Base-by-base conservation (phyloP, 1,284 basidiomycete species). In the Cutaneotrichosporon mucoides region DNA sequence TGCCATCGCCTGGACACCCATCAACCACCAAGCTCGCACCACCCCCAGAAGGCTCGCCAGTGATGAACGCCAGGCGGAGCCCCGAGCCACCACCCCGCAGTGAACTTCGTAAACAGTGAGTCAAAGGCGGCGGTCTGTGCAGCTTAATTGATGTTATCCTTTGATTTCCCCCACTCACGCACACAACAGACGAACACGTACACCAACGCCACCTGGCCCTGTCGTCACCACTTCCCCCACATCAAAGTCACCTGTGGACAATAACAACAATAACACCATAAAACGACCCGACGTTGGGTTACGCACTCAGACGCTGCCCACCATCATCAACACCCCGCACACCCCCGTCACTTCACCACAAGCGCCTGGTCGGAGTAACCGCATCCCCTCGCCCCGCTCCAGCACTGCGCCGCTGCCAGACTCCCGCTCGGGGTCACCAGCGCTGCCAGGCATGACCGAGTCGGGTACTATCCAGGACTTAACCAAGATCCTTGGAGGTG, bases 21-120 rank as follows among this genome's bases (percentile, higher is more conserved):
- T 40, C 38, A 9, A 40, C 46, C 3, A 24, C 33, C 34, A 10
- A 48, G 12, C 12, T 48, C 24, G 8, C 24, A 10, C 33, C 46
- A 11, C 46, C 46, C 8, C 11, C n/a, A 10, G 34, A 13, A 6
- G 46, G 35, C 34, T 24, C 24, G 24, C 34, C 45, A 33, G 16
- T 6, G 7, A n/a, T 48, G 33, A 37, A 24, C 9, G 37, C 15
- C 24, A 15, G 53, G 15, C 44, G 45, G 43, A 55, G 53, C 45
- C 75, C 75, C 3, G 71, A 75, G 60, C 73, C 70, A n/a, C 75
- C 75, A 43, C 73, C 73, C 16, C 64, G 70, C 45, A 73, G 72
- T 56, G 62, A 68, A 51, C 59, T 69, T 40, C 70, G 74, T 10
- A 58, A 59, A 49, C 60, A 63, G 74, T 75, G 59, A 68, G 71